Conservation (phyloP, 331 rosid genomes). For the Acacia concinna region DNA sequence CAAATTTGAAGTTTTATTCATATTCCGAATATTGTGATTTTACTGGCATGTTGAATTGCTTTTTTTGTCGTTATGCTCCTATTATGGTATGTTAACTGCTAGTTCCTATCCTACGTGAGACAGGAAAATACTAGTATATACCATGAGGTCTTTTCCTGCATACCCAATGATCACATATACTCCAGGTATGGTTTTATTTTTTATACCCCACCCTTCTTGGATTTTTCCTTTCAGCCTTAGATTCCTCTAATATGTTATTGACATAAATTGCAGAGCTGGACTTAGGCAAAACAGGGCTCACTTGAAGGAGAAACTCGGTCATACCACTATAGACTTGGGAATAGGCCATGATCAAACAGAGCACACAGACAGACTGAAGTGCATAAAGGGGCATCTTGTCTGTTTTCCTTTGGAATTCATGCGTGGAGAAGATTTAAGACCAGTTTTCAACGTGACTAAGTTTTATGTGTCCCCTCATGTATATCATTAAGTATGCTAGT, state of each 20-base stretch:
- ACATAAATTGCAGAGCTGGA: constrained; percentile 55
- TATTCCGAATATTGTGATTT: neutral
- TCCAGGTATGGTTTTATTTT: constrained; percentile 56
- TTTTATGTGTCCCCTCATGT: constrained; percentile 88
- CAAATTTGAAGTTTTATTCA: neutral
- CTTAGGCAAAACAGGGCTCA: constrained; percentile 65
- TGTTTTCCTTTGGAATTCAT: constrained; percentile 91
- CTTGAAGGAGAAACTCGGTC: constrained; percentile 72
- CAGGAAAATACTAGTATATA: constrained; percentile 82
- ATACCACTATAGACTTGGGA: constrained; percentile 88
- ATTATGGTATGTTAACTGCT: constrained; percentile 22
- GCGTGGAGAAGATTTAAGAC: constrained; percentile 89
- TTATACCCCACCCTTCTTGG: constrained; percentile 1
- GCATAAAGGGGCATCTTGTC: constrained; percentile 82
- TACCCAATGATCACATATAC: constrained; percentile 83
- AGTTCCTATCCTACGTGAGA: neutral
- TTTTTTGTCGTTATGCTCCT: neutral
- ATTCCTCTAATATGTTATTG: neutral
- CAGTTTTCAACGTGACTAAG: constrained; percentile 90
- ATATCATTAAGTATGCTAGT: constrained; percentile 53
- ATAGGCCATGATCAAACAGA: constrained; percentile 63
- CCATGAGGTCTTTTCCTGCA: constrained; percentile 83
- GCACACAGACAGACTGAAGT: constrained; percentile 57
- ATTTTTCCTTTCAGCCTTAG: neutral
- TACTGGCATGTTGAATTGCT: neutral